Conservation (phyloP, 306 rosid species). For the Prosopis cineraria region DNA sequence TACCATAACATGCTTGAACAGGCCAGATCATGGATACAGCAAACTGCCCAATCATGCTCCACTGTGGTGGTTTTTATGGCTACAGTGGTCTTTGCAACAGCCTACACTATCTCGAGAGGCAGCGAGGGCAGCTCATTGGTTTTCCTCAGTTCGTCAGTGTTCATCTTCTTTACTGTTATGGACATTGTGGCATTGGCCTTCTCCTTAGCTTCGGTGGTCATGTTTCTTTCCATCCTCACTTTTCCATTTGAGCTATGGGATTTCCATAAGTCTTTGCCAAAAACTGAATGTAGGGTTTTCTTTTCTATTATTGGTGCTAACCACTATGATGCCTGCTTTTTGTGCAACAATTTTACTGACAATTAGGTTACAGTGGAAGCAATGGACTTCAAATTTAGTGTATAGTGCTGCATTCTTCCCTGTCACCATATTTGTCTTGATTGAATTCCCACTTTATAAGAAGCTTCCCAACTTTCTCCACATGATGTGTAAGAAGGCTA, state of each 20-base stretch:
- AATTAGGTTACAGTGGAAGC: neutral
- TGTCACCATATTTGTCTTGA: conserved; percentile 31
- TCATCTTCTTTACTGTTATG: conserved; percentile 37
- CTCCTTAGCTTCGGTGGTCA: conserved; percentile 41
- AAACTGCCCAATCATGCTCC: conserved; percentile 39
- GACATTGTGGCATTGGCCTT: conserved; percentile 30
- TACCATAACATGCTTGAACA: neutral
- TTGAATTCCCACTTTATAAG: conserved; percentile 33
- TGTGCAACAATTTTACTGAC: conserved; percentile 36
- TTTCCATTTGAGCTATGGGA: conserved; percentile 36
- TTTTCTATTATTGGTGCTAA: conserved; percentile 36
- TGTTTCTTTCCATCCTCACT: conserved; percentile 45
- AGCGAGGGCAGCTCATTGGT: neutral
- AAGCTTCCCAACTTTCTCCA: neutral
- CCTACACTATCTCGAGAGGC: conserved; percentile 45
- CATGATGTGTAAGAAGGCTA: neutral
- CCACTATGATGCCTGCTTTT: conserved; percentile 39
- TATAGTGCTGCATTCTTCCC: conserved; percentile 37
- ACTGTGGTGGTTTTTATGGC: conserved; percentile 35
- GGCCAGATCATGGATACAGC: conserved; percentile 33
- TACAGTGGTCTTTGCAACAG: conserved; percentile 38
- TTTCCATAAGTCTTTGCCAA: conserved; percentile 30
- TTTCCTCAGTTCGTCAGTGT: conserved; percentile 14
- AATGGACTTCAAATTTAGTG: conserved; percentile 20
- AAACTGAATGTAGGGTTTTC: conserved; percentile 37